Evolutionary conservation across 177 flowering plant genomes (phyloP).

Genomic region (Telopea speciosissima): DNA sequence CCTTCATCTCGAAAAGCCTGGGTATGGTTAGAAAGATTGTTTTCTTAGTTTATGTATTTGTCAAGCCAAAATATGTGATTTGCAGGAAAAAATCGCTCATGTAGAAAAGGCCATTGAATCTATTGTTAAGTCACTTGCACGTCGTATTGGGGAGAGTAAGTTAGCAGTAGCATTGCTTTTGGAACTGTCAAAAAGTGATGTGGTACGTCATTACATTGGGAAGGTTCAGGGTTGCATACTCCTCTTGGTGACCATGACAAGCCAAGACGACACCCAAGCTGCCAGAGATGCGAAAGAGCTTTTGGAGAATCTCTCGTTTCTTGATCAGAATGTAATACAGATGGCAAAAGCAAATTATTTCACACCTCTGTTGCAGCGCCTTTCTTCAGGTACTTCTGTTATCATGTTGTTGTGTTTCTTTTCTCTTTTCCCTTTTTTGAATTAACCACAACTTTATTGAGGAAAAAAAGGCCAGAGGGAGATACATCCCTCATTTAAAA

Average conservation of each 20-base stretch:
- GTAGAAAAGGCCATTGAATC: constrained; percentile 44
- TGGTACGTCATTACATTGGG: constrained; percentile 39
- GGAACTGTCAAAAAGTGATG: constrained; percentile 46
- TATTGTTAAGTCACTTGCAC: constrained; percentile 59
- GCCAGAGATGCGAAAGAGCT: constrained; percentile 47
- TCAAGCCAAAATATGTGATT: constrained; percentile 12
- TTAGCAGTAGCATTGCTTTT: constrained; percentile 52
- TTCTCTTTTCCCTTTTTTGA: too few relatives aligned
- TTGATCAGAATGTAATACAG: constrained; percentile 51
- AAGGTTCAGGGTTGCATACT: constrained; percentile 61
- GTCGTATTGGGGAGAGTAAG: constrained; percentile 47
- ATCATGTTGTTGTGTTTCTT: neutral
- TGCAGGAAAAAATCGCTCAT: constrained; percentile 50
- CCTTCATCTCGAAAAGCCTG: neutral
- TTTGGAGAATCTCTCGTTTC: constrained; percentile 53
- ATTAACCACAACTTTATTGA: too few relatives aligned
- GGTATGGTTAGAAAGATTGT: neutral
- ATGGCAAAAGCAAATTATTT: constrained; percentile 79
- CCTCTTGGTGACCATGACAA: constrained; percentile 54
- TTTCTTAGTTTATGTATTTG: neutral
- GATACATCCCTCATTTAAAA: too few relatives aligned
- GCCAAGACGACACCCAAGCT: constrained; percentile 43
- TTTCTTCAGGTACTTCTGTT: constrained; percentile 47
- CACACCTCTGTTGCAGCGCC: constrained; percentile 48
- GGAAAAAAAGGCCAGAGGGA: too few relatives aligned